Conservation (phyloP, 2,329 filamentous ascomycete genomes). For the Xylariaceae sp. region DNA sequence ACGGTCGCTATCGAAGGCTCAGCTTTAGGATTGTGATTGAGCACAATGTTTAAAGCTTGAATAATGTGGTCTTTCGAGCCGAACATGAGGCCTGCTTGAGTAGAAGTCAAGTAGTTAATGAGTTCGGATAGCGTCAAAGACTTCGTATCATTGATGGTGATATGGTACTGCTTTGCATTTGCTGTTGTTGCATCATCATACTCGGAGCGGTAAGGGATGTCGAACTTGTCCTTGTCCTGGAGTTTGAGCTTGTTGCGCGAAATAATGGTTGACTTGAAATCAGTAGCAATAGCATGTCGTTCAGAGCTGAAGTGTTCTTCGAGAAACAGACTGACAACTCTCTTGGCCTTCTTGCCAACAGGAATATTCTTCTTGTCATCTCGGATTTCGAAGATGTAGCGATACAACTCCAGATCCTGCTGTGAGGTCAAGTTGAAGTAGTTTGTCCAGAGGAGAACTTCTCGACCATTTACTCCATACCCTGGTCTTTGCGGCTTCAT, state of each 20-base stretch:
- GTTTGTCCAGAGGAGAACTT: constrained; percentile 5
- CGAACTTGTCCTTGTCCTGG: neutral
- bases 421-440: constrained; percentile 1
- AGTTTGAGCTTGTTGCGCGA: neutral
- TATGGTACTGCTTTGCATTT: neutral
- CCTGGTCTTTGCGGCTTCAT: constrained; percentile 3
- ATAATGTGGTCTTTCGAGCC: constrained; percentile 5
- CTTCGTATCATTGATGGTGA: neutral
- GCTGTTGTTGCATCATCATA: neutral
- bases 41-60: constrained; percentile 9
- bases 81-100: constrained; percentile 1
- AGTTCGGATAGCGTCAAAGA: constrained; percentile 4
- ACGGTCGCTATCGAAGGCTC: constrained; percentile 1
- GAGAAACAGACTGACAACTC: constrained; percentile 2
- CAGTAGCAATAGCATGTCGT: neutral
- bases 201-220: constrained; percentile 1
- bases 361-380: neutral
- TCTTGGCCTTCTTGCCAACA: constrained; percentile 6
- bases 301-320: neutral
- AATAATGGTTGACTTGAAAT: constrained; percentile 5
- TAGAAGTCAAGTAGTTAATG: constrained; percentile 5
- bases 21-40: constrained; percentile 2
- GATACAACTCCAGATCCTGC: constrained; percentile 1
- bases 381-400: neutral
- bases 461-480: constrained; percentile 1